A percentile compares a stretch with the other conserved stretches of the same genome.
Conservation (phyloP, 164 flowering plant species). For the Piper betle region DNA sequence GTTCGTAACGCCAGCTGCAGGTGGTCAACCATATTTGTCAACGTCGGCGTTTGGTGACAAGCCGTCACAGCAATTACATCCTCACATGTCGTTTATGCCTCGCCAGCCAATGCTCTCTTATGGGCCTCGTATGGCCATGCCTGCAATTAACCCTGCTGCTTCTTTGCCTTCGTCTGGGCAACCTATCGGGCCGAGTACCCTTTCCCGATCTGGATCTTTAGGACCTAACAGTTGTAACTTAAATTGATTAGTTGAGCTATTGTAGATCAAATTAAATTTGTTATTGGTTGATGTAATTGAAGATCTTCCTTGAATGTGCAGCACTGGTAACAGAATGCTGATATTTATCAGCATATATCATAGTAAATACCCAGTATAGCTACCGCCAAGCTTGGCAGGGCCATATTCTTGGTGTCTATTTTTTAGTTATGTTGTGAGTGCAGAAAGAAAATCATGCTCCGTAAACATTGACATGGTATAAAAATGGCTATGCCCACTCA, state of each 20-base stretch:
- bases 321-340: too few relatives aligned
- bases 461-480: too few relatives aligned
- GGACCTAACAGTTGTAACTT: constrained; percentile 57
- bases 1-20: constrained; percentile 15
- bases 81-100: constrained; percentile 62
- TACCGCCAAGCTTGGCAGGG: too few relatives aligned
- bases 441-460: too few relatives aligned
- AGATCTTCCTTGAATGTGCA: neutral
- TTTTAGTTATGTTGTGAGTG: too few relatives aligned
- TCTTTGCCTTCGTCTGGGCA: constrained; percentile 37
- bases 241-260: constrained; percentile 29
- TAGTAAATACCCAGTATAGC: too few relatives aligned
- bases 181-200: constrained; percentile 27
- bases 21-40: constrained; percentile 16
- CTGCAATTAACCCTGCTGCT: constrained; percentile 31
- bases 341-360: too few relatives aligned
- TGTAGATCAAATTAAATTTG: neutral
- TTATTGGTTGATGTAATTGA: neutral
- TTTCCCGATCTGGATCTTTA: constrained; percentile 55
- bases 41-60: constrained; percentile 44
- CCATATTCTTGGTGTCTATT: too few relatives aligned
- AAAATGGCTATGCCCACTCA: too few relatives aligned
- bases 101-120: constrained; percentile 59
- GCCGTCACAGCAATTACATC: constrained; percentile 30
- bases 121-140: constrained; percentile 69